Conservation (phyloP, 1,284 basidiomycete genomes). For the Pisolithus thermaeus region DNA sequence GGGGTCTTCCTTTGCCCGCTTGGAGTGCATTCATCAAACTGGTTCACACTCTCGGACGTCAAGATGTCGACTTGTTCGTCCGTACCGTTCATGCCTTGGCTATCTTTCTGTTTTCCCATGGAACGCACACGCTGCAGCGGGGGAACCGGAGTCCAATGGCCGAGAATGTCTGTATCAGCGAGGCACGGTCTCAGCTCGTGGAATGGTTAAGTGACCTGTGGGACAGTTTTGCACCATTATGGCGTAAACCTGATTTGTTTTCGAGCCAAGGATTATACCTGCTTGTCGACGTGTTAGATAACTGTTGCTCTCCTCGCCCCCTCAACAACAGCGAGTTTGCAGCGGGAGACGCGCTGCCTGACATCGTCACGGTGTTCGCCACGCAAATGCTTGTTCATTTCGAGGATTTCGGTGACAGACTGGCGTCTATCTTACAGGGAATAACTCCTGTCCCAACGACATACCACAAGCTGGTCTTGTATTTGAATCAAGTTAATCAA, state of each 20-base stretch:
- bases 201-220: conserved; percentile 22
- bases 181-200: conserved; percentile 17
- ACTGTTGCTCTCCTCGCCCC: conserved; percentile 15
- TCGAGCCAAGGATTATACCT: conserved; percentile 5
- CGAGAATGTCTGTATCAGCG: conserved; percentile 2
- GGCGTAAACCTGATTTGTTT: not conserved
- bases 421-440: conserved; percentile 22
- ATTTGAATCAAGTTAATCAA: conserved; percentile 4
- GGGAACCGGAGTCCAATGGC: not conserved
- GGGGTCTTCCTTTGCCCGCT: conserved; percentile 28
- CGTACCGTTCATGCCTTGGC: conserved; percentile 11
- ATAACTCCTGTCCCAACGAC: conserved; percentile 28
- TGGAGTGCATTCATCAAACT: conserved; percentile 35
- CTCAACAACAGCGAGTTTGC: conserved; percentile 7
- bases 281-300: conserved; percentile 15
- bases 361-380: conserved; percentile 28
- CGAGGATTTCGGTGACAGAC: conserved; percentile 7
- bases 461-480: conserved; percentile 25
- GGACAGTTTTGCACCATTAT: conserved; percentile 16
- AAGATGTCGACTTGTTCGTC: conserved; percentile 23
- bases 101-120: conserved; percentile 4
- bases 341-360: conserved; percentile 11
- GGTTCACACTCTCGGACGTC: conserved; percentile 18
- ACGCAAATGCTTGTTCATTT: conserved; percentile 23
- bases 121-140: too few relatives aligned